phyloP scores from a whole-genome alignment of 2,329 filamentous ascomycete species.

The Alternaria consortialis region DNA sequence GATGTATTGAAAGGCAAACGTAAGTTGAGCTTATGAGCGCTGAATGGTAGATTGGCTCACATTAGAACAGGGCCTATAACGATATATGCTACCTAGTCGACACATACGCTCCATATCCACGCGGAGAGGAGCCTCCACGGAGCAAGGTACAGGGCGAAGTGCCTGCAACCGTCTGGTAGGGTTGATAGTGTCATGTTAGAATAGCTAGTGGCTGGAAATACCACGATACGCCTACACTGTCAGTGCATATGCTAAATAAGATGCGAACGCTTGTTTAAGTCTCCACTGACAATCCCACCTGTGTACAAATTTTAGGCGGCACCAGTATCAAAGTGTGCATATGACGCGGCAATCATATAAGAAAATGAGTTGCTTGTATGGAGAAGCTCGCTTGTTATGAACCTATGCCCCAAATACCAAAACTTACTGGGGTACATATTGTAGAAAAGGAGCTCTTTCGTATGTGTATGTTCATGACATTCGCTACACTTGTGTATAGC shows the following conservation, averaged over 20 bases:
- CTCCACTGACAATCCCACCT: too few relatives aligned
- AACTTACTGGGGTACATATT: background rate
- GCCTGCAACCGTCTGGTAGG: background rate
- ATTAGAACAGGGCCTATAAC: background rate
- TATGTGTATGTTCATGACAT: background rate
- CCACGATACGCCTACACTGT: accelerated
- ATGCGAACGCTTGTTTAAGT: too few relatives aligned
- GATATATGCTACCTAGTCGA: background rate
- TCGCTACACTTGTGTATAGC: background rate
- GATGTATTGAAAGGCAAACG: too few relatives aligned
- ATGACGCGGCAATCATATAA: background rate
- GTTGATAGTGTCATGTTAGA: too few relatives aligned
- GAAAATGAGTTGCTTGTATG: too few relatives aligned
- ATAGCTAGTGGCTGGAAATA: accelerated
- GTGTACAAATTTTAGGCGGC: too few relatives aligned
- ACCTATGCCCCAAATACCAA: too few relatives aligned
- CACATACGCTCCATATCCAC: background rate
- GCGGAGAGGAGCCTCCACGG: background rate
- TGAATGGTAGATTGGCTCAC: background rate
- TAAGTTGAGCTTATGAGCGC: too few relatives aligned
- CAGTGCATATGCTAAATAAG: background rate
- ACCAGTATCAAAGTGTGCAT: too few relatives aligned
- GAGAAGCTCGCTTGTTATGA: too few relatives aligned
- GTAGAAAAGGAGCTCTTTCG: background rate
- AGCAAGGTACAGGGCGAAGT: background rate